Conservation (phyloP, 306 rosid genomes). For the Rosa persica region DNA sequence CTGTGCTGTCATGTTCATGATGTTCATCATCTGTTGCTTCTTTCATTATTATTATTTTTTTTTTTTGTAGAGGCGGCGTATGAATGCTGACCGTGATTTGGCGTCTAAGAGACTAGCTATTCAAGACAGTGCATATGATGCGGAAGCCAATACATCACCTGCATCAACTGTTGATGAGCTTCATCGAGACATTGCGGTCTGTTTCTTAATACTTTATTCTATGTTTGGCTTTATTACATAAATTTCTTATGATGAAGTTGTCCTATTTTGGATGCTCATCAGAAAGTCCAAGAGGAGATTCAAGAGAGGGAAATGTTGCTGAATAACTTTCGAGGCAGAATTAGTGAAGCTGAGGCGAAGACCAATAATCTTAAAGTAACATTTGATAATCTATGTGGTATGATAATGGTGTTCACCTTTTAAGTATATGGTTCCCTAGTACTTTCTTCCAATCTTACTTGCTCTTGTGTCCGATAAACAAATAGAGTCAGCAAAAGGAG, state of each 20-base stretch:
- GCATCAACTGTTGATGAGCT: conserved; percentile 70
- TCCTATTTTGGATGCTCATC: conserved; percentile 32
- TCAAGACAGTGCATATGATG: conserved; percentile 44
- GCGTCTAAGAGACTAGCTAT: conserved; percentile 52
- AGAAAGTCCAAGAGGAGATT: conserved; percentile 54
- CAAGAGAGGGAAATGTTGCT: conserved; percentile 36
- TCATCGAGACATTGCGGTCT: conserved; percentile 66
- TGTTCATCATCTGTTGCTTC: conserved; percentile 19
- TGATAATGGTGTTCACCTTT: conserved; percentile 22
- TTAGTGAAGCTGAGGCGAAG: conserved; percentile 51
- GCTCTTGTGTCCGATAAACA: conserved; percentile 24
- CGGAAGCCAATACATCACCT: conserved; percentile 49
- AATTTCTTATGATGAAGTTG: conserved; percentile 10
- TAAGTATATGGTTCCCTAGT: conserved; percentile 24
- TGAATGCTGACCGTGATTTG: conserved; percentile 35
- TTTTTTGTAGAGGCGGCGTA: conserved; percentile 49
- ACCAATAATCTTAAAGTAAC: conserved; percentile 52
- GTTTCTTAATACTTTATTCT: conserved; percentile 32
- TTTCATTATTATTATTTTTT: neutral
- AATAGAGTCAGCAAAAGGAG: conserved; percentile 62
- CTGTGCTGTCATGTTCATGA: neutral
- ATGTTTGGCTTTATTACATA: neutral
- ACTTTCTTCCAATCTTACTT: conserved; percentile 12
- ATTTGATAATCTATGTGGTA: conserved; percentile 73
- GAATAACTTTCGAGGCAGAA: conserved; percentile 43